A percentile compares a stretch with the other conserved stretches of the same genome.
These are phyloP conservation scores for Cucurbita argyrosperma DNA, from an alignment of 306 rosid species.

Conservation along the genomic window DNA sequence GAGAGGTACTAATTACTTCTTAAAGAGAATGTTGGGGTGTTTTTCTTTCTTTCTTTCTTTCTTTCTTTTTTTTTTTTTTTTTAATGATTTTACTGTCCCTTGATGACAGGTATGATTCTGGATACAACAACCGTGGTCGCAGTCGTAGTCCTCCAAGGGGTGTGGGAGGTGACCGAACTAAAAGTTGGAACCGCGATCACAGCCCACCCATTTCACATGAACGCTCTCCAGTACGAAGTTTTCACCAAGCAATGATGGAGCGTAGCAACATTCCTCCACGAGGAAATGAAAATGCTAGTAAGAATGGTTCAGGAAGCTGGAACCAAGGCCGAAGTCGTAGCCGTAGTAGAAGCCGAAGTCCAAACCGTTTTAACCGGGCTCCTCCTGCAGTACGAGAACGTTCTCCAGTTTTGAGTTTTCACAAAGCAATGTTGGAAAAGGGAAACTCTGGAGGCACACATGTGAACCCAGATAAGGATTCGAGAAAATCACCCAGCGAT, in stretches of 20 bases:
- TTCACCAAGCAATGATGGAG: constrained; percentile 49
- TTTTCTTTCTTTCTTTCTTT: no score
- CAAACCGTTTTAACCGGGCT: constrained; percentile 20
- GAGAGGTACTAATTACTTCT: constrained; percentile 32
- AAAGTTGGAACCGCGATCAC: constrained; percentile 32
- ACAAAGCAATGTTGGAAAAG: constrained; percentile 49
- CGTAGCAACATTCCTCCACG: background rate
- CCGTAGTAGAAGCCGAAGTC: constrained; percentile 65
- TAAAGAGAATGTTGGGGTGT: background rate
- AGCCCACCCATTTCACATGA: constrained; percentile 43
- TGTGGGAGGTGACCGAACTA: constrained; percentile 33
- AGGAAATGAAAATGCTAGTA: background rate
- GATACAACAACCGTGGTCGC: constrained; percentile 10
- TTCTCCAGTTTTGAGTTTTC: constrained; percentile 40
- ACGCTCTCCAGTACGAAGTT: constrained; percentile 29
- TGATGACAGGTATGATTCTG: constrained; percentile 44
- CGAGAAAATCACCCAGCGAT: constrained; percentile 11
- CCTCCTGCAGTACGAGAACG: constrained; percentile 14
- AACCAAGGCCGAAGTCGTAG: constrained; percentile 59
- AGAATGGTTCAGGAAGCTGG: constrained; percentile 1
- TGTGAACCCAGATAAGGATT: constrained; percentile 19
- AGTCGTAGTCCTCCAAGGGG: constrained; percentile 52
- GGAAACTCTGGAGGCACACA: no score
- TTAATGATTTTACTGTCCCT: background rate
- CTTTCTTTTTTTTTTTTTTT: no score